Conservation (phyloP, 495 filamentous ascomycete genomes). For the Pyrenula massariospora region DNA sequence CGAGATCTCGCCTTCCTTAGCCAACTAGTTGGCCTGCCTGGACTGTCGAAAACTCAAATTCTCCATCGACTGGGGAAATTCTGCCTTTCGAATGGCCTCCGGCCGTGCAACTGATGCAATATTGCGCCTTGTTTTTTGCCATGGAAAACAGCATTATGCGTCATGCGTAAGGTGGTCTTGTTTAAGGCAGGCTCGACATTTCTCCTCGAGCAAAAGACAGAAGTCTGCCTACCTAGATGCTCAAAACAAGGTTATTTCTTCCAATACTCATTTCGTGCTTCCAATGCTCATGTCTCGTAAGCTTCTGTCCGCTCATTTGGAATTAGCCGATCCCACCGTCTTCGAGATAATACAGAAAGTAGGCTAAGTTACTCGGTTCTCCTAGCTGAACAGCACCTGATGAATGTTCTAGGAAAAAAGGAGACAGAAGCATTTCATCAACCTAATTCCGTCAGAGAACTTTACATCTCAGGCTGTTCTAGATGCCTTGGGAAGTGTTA, state of each 20-base stretch:
- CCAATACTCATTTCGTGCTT: neutral
- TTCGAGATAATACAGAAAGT: slow-evolving; percentile 87
- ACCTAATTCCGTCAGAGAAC: slow-evolving; percentile 97
- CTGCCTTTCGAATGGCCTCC: neutral
- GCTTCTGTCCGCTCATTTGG: slow-evolving; percentile 67
- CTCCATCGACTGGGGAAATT: too few relatives aligned
- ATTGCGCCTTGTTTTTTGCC: neutral
- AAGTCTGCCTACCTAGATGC: neutral
- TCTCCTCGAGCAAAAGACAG: neutral
- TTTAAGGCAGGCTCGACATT: neutral
- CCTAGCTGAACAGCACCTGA: too few relatives aligned
- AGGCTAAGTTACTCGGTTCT: slow-evolving; percentile 10
- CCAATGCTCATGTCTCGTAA: slow-evolving; percentile 16
- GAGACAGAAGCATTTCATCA: slow-evolving; percentile 94
- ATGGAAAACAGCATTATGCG: neutral
- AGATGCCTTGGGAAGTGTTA: slow-evolving; percentile 91
- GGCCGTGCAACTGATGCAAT: neutral
- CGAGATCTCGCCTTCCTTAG: too few relatives aligned
- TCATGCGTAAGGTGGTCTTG: neutral
- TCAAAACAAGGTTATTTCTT: neutral
- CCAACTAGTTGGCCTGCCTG: too few relatives aligned
- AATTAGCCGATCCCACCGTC: slow-evolving; percentile 77
- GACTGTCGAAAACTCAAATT: too few relatives aligned
- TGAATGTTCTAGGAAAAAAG: slow-evolving; percentile 91
- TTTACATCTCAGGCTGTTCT: slow-evolving; percentile 96